Conservation (phyloP, 768 basidiomycete genomes). For the Dentipellis fragilis region DNA sequence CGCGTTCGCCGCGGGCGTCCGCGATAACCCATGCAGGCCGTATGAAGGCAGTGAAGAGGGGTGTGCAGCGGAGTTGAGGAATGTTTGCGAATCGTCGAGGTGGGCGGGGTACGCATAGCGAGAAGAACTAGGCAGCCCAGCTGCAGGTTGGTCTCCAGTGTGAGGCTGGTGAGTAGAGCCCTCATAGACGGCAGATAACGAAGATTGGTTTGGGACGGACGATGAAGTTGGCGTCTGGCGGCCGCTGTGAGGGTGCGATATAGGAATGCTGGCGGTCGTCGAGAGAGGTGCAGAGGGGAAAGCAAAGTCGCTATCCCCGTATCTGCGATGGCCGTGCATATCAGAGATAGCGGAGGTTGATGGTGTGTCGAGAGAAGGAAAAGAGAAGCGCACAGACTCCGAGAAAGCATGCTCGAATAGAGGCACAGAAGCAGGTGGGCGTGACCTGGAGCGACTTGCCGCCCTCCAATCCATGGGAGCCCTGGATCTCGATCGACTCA, state of each 20-base stretch:
- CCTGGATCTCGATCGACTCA: constrained; percentile 84
- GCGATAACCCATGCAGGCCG: constrained; percentile 51
- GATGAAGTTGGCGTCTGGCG: constrained; percentile 24
- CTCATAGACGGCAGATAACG: constrained; percentile 12
- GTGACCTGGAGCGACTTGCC: constrained; percentile 65
- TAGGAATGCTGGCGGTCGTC: constrained; percentile 19
- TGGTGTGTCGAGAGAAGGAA: constrained; percentile 14
- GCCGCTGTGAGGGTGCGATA: constrained; percentile 10
- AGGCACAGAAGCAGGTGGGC: constrained; percentile 46
- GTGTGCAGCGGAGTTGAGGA: constrained; percentile 18
- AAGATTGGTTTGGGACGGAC: constrained; percentile 6
- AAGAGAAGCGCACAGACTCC: constrained; percentile 12
- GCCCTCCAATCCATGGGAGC: constrained; percentile 90
- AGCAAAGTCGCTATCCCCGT: constrained; percentile 15
- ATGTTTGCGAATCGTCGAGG: constrained; percentile 1
- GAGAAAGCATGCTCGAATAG: constrained; percentile 17
- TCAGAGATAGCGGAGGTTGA: constrained; percentile 17
- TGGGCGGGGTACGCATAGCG: constrained; percentile 7
- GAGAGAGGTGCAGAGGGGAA: constrained; percentile 13
- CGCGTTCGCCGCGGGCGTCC: constrained; percentile 22
- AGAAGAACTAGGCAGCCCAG: background rate
- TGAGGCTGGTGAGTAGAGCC: constrained; percentile 1
- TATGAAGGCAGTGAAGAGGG: constrained; percentile 69
- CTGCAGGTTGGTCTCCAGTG: background rate
- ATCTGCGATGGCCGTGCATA: constrained; percentile 33